These are phyloP conservation scores for Chrysanthemum makinoi DNA, from an alignment of 129 eudicot species.

Conservation along the genomic window DNA sequence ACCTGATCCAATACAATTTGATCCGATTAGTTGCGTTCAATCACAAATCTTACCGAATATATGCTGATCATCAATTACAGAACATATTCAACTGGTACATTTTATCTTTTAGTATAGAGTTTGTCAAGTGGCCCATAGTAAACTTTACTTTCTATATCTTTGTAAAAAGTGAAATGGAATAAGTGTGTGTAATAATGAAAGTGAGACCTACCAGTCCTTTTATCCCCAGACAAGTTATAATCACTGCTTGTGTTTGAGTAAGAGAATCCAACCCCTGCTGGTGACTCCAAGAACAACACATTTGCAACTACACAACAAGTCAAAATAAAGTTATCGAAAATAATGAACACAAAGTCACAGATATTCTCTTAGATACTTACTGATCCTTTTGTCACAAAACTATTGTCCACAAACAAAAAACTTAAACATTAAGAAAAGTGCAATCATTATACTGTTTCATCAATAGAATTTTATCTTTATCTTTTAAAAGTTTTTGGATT, in stretches of 20 bases:
- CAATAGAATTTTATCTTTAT: too few species aligned
- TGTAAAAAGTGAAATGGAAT: constrained; percentile 6
- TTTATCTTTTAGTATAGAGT: too few species aligned
- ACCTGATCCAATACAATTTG: too few species aligned
- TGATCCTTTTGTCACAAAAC: too few species aligned
- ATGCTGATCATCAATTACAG: too few species aligned
- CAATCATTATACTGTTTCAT: too few species aligned
- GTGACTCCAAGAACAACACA: constrained; percentile 50
- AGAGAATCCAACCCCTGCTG: constrained; percentile 61
- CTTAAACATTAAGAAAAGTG: too few species aligned
- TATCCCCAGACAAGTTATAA: constrained; percentile 52
- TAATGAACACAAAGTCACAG: not conserved
- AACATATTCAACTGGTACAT: too few species aligned
- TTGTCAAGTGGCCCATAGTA: constrained; percentile 10
- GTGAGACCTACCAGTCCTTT: constrained; percentile 44
- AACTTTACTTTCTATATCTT: constrained; percentile 17
- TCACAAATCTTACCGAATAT: too few species aligned
- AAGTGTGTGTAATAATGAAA: constrained; percentile 24
- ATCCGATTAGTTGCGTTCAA: too few species aligned
- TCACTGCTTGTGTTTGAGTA: constrained; percentile 52
- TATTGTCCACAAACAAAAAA: too few species aligned
- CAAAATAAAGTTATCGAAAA: not conserved
- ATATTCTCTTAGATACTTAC: too few species aligned
- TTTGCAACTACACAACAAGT: constrained; percentile 39
- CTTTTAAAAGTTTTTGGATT: not conserved